A percentile compares a stretch with the other conserved stretches of the same genome.
phyloP scores from a whole-genome alignment of 306 rosid species.

The Cucumis hystrix region DNA sequence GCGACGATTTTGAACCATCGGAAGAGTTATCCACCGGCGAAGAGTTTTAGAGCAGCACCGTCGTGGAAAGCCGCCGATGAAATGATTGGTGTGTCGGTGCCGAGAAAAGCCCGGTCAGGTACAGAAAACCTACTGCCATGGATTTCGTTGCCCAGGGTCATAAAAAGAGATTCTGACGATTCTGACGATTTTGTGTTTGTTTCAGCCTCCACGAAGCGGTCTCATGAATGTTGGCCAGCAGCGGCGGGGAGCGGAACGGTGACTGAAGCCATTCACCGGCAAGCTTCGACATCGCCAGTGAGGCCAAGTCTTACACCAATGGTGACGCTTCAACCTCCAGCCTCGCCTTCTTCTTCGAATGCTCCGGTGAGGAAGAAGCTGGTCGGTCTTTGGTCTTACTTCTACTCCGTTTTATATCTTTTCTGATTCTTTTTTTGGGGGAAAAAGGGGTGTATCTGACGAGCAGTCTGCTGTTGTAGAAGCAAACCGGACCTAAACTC shows the following conservation, averaged over 20 bases:
- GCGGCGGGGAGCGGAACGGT: conserved; percentile 38
- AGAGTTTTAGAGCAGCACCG: conserved; percentile 56
- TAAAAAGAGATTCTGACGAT: conserved; percentile 2
- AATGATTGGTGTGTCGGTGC: conserved; percentile 89
- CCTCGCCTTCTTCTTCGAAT: conserved; percentile 78
- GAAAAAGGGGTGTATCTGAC: conserved; percentile 13
- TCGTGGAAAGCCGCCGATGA: conserved; percentile 88
- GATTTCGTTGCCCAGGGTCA: not conserved
- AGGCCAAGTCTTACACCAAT: conserved; percentile 26
- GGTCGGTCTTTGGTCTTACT: conserved; percentile 35
- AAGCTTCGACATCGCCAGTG: conserved; percentile 74
- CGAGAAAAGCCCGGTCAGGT: conserved; percentile 98
- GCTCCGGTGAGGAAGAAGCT: conserved; percentile 61
- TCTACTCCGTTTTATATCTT: not conserved
- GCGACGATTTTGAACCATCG: conserved; percentile 42
- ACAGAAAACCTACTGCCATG: not conserved
- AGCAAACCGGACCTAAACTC: conserved; percentile 56
- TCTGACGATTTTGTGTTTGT: not conserved
- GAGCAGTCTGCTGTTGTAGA: conserved; percentile 31
- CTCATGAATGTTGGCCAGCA: conserved; percentile 78
- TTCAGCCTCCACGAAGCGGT: conserved; percentile 82
- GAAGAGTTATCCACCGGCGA: conserved; percentile 68
- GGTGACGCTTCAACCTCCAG: conserved; percentile 31
- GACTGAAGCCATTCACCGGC: conserved; percentile 52
- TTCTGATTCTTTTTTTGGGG: not conserved